Percentiles rank a stretch among this genome's conserved stretches.
phyloP scores from a whole-genome alignment of 1,139 yeast genomes.

The Debaryomyces singareniensis region DNA sequence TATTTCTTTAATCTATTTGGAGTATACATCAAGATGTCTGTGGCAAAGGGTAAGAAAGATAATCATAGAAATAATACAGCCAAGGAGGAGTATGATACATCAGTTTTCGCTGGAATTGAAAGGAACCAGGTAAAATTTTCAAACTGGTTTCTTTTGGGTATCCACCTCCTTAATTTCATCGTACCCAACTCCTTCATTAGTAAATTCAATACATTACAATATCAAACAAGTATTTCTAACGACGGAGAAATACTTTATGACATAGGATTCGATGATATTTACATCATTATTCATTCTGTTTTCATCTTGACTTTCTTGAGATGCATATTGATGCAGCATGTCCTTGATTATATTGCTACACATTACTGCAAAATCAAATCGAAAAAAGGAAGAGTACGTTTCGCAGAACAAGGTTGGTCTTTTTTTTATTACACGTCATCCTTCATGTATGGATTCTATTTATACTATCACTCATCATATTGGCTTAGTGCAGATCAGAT shows the following conservation, averaged over 20 bases:
- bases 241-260: constrained; percentile 34
- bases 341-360: constrained; percentile 54
- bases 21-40: not conserved
- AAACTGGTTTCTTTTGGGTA: constrained; percentile 19
- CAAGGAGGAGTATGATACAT: not conserved
- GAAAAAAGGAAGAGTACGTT: constrained; percentile 52
- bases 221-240: constrained; percentile 21
- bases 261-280: constrained; percentile 52
- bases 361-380: constrained; percentile 39
- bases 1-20: not conserved
- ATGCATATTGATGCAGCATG: constrained; percentile 51
- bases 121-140: constrained; percentile 35
- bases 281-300: constrained; percentile 50
- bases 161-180: constrained; percentile 23
- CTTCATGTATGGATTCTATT: constrained; percentile 50
- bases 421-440: constrained; percentile 54
- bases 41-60: not conserved
- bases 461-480: constrained; percentile 57
- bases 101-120: constrained; percentile 24
- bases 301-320: constrained; percentile 54
- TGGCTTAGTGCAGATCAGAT: constrained; percentile 52
- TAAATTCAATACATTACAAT: constrained; percentile 47
- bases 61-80: not conserved
- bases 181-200: constrained; percentile 20
- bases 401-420: constrained; percentile 86